Base-by-base conservation (phyloP, 148 eudicot species). In the Dianthus caryophyllus region DNA sequence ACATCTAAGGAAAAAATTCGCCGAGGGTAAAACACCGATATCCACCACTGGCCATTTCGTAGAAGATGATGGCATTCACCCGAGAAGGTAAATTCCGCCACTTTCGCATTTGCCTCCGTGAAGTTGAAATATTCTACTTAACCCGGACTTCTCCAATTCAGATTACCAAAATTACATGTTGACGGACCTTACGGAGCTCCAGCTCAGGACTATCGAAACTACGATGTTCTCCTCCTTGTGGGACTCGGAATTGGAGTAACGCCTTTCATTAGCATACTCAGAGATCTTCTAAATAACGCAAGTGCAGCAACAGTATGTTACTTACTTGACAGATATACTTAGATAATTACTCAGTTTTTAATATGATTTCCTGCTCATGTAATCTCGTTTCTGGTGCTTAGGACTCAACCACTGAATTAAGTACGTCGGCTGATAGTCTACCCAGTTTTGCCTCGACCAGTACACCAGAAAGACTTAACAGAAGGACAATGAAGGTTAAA, bases 141-240 rank as follows among this genome's bases (percentile, higher is more conserved):
- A 48, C 53, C 68, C n/a, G 20, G 16, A 18, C 20, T 61, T 58
- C 47, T 51, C 27, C 25, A 41, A 43, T 77, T 75, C 90, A 95
- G 99, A 31, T 77, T 86, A 69, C 96, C 97, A 0, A 88, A 68
- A 70, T 51, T 95, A 78, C 80, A 83, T 2, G 87, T 95, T 14
- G 98, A 93, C 77, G 98, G 98, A 71, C 98, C 99, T 44, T 95
- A 95, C 26, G 99, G 99, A 10, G 96, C 98, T 66, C 91, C 98
- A 68, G 95, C 98, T 48, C 98, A 93, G 64, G 96, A 89, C 65
- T 93, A 93, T 81, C 80, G 74, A 57, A 89, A 87, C 65, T 93
- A 93, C 56, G 98, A 95, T 64, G 91, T 95, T 25, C 51, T 95
- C 63, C 99, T 93, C 71, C 91, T 93, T 16, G 95, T 93, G 18